A percentile compares a stretch with the other conserved stretches of the same genome.
Evolutionary conservation across 768 basidiomycete genomes (phyloP).

Genomic region (Boletus speciosus): DNA sequence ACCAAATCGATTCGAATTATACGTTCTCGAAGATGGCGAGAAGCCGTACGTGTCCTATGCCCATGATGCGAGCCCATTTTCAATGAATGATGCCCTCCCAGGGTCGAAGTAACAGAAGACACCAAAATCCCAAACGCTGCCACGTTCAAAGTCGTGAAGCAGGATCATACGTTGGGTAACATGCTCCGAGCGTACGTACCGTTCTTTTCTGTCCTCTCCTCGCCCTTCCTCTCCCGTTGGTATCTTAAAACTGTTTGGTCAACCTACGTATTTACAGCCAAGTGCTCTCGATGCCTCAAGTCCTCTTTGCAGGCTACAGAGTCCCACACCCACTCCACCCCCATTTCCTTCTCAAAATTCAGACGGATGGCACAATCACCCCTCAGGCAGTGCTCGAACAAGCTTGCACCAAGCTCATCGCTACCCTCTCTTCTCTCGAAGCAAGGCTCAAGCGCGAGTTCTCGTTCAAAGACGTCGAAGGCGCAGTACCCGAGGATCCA

Average conservation of each 20-base stretch:
- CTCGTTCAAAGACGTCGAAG: slow-evolving; percentile 71
- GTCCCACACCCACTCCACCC: slow-evolving; percentile 96
- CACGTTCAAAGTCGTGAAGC: slow-evolving; percentile 90
- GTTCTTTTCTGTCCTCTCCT: slow-evolving; percentile 7
- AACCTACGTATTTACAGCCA: slow-evolving; percentile 51
- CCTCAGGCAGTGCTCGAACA: slow-evolving; percentile 80
- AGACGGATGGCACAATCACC: slow-evolving; percentile 85
- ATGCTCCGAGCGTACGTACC: slow-evolving; percentile 86
- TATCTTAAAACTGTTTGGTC: neutral
- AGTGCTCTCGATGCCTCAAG: slow-evolving; percentile 80
- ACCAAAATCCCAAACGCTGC: slow-evolving; percentile 98
- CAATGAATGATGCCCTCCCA: slow-evolving; percentile 32
- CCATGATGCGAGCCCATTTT: neutral
- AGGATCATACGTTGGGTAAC: slow-evolving; percentile 95
- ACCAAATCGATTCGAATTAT: slow-evolving; percentile 88
- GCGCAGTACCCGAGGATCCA: slow-evolving; percentile 43
- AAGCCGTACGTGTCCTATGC: slow-evolving; percentile 65
- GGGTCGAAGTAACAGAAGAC: slow-evolving; percentile 89
- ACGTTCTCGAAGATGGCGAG: slow-evolving; percentile 90
- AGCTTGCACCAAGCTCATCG: slow-evolving; percentile 80
- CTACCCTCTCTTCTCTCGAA: slow-evolving; percentile 62
- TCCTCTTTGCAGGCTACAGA: slow-evolving; percentile 97
- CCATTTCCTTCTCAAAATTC: slow-evolving; percentile 91
- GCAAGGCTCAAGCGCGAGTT: slow-evolving; percentile 81
- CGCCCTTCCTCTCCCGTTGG: neutral